Base-by-base conservation (phyloP, 495 filamentous ascomycete species). In the Jackrogersella minutella region DNA sequence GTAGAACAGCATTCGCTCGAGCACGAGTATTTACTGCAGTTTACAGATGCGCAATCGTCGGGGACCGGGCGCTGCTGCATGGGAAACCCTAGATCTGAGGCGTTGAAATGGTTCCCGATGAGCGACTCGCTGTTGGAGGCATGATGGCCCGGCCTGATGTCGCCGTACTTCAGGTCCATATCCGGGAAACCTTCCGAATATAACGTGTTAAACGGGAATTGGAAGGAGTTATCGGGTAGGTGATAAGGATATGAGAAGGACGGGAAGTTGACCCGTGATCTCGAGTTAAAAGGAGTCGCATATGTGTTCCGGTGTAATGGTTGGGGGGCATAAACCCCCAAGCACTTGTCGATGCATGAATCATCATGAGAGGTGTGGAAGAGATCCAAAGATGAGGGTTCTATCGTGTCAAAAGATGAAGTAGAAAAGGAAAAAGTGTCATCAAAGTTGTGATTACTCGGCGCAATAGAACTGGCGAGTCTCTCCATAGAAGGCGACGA, bases 261-360 rank as follows among this genome's bases (percentile, higher is more conserved):
- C 9, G 58, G 24, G 3, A 46, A 19, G 36, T 16, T 44, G 21
- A 43, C 36, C 6, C 66, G 66, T 11, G 50, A 16, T 33, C 61
- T 60, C 2, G 61, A 16, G 13, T 21, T 26, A 22, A 46, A 69
- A 28, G 50, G 3, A 8, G 46, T 46, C 28, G 24, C 28, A 64
- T 30, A 44, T 0, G 36, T 16, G 24, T 54, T 59, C 4, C 49
- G 62, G 1, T 65, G 62, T 22, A 52, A 11, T n/a, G 47, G 50
- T 16, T 57, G 55, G 8, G 56, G 21, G 9, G 14, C 26, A n/a
- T 33, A 49, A 19, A 47, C 39, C n/a, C 53, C 70, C 40, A 68
- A 56, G 71, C 77, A 80, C 34, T 71, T 69, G 46, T 78, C 76
- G 26, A 79, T 44, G 37, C 78, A 80, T n/a, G 74, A 64, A 57